Evolutionary conservation across 768 basidiomycete genomes (phyloP).

Genomic region (Daedaleopsis sinensis): DNA sequence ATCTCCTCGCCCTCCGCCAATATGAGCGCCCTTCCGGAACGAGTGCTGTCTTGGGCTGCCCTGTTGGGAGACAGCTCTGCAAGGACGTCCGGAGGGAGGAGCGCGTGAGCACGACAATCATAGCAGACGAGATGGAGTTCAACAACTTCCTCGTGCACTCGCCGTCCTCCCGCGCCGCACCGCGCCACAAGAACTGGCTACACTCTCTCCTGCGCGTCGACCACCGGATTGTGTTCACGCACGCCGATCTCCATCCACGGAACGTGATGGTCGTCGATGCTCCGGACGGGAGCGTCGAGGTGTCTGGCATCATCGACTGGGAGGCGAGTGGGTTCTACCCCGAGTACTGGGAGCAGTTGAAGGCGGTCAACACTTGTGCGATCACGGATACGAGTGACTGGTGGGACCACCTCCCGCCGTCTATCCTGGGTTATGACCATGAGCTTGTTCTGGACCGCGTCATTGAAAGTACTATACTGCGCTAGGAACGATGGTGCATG

Average conservation of each 20-base stretch:
- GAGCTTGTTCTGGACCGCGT: slow-evolving; percentile 7
- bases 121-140: slow-evolving; percentile 15
- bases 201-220: slow-evolving; percentile 14
- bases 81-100: slow-evolving; percentile 13
- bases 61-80: no score
- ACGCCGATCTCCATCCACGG: slow-evolving; percentile 20
- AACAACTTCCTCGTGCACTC: slow-evolving; percentile 20
- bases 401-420: slow-evolving; percentile 24
- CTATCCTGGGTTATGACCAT: slow-evolving; percentile 16
- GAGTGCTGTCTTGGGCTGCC: no score
- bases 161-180: slow-evolving; percentile 1
- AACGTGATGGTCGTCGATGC: slow-evolving; percentile 25
- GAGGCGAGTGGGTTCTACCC: slow-evolving; percentile 23
- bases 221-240: slow-evolving; percentile 21
- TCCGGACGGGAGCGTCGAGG: slow-evolving; percentile 1
- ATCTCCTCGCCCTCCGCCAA: no score
- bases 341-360: slow-evolving; percentile 26
- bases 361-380: slow-evolving; percentile 22
- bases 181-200: slow-evolving; percentile 13
- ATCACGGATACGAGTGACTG: slow-evolving; percentile 23
- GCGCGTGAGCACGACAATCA: slow-evolving; percentile 8
- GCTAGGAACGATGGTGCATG: no score
- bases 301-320: slow-evolving; percentile 25
- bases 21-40: no score
- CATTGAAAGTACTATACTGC: no score